Evolutionary conservation across 2,329 filamentous ascomycete species (phyloP).

Genomic region (Sarocladiaceae sp.): DNA sequence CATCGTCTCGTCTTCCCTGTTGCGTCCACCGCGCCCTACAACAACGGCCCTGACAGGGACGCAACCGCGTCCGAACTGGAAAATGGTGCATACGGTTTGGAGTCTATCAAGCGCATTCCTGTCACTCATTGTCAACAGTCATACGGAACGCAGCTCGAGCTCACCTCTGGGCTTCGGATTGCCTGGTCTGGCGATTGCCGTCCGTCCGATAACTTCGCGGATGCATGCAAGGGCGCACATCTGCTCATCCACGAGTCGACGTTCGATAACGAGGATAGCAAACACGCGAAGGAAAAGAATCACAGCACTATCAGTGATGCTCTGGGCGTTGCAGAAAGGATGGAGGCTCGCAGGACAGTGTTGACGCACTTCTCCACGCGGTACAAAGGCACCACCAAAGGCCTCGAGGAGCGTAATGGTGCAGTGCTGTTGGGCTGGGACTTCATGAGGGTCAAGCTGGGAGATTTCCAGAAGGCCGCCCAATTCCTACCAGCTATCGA

Average conservation of each 20-base stretch:
- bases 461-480: conserved; percentile 62
- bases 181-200: conserved; percentile 94
- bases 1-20: conserved; percentile 37
- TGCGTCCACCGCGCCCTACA: conserved; percentile 25
- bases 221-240: conserved; percentile 67
- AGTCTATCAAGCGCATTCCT: conserved; percentile 55
- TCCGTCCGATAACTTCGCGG: conserved; percentile 63
- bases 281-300: conserved; percentile 79
- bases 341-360: conserved; percentile 74
- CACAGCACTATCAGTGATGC: conserved; percentile 88
- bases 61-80: background rate
- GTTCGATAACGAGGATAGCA: conserved; percentile 77
- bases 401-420: conserved; percentile 22
- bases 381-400: conserved; percentile 47
- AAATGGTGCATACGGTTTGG: conserved; percentile 50
- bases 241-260: conserved; percentile 93
- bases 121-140: conserved; percentile 78
- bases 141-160: conserved; percentile 70
- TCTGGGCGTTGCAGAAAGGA: conserved; percentile 65
- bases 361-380: conserved; percentile 94
- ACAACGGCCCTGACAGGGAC: conserved; percentile 28
- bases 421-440: conserved; percentile 67
- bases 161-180: conserved; percentile 73
- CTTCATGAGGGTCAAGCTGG: conserved; percentile 66
- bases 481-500: conserved; percentile 53